Evolutionary conservation across 257 asterid genomes (phyloP), one percentile per base, ranked within the genome.

Genomic region (Penstemon eatonii): DNA sequence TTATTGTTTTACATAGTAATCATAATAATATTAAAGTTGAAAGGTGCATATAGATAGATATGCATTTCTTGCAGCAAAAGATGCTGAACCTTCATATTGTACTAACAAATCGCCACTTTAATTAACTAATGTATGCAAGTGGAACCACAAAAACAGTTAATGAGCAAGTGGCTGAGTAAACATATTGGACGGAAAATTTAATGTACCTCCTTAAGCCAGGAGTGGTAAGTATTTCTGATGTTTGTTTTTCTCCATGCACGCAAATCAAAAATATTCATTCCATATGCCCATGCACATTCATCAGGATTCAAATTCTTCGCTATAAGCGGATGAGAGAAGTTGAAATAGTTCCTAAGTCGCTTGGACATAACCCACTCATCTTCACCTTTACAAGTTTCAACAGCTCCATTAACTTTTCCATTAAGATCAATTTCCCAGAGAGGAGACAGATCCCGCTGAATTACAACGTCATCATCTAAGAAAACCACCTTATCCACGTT

Each of bases 281-380:
- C 97, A 68, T 90, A 93, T 12, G 96, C 99, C 99, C 99, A 93
- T 25, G 99, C 99, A 75, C 99, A 93, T 63, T 90, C 94, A 38
- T 89, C 91, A 7, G 96, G 97, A 77, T 93, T 77, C 83, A 93
- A 81, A 72, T 83, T 84, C 75, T 79, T 87, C 7, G 92, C 84
- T 71, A 93, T 80, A 52, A 85, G 87, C 11, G 96, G 97, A 81
- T 90, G 90, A 73, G 99, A 93, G 84, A 93, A 93, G 72, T 93
- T 93, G 89, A 90, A 90, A 84, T 90, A 90, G 72, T 85, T 92
- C 75, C 81, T 82, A 75, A 92, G 84, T 60, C 77, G 84, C 85
- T 93, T 93, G 44, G 99, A 93, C 99, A 93, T 93, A 60, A 93
- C 99, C 96, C 97, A 90, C 64, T 82, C 85, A 64, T 93, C 97